Evolutionary conservation across 176 grass and related monocot genomes (phyloP).

Genomic region (Olyra latifolia): DNA sequence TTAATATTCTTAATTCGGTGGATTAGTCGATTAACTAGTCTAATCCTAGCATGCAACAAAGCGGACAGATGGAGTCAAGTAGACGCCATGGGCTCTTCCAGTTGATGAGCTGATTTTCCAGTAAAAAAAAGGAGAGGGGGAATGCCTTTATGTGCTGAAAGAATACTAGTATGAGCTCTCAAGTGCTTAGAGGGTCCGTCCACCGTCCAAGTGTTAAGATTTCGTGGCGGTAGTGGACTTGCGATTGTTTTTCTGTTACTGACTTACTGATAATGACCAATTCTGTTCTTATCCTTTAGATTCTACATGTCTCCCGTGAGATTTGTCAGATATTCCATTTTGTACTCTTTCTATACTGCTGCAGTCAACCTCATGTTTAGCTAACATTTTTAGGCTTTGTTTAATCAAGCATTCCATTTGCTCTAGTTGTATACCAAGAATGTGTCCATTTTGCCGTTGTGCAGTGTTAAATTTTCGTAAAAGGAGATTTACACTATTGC

Average conservation of each 20-base stretch:
- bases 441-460: background rate
- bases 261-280: background rate
- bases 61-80: background rate
- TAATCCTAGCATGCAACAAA: background rate
- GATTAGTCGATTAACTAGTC: background rate
- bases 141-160: background rate
- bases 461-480: background rate
- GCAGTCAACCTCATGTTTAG: slow-evolving; percentile 7
- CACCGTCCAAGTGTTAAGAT: background rate
- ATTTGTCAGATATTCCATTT: slow-evolving; percentile 31
- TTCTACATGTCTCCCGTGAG: slow-evolving; percentile 33
- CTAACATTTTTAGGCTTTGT: background rate
- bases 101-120: background rate
- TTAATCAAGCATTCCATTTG: slow-evolving; percentile 16
- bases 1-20: background rate
- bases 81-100: background rate
- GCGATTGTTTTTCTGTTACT: background rate
- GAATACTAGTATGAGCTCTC: background rate
- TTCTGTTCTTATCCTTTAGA: slow-evolving; percentile 12
- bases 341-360: slow-evolving; percentile 21
- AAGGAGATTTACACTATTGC: background rate
- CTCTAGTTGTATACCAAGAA: background rate
- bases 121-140: background rate
- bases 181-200: background rate
- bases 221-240: background rate